Base-by-base conservation (phyloP, 768 basidiomycete species). In the Galerina marginata region DNA sequence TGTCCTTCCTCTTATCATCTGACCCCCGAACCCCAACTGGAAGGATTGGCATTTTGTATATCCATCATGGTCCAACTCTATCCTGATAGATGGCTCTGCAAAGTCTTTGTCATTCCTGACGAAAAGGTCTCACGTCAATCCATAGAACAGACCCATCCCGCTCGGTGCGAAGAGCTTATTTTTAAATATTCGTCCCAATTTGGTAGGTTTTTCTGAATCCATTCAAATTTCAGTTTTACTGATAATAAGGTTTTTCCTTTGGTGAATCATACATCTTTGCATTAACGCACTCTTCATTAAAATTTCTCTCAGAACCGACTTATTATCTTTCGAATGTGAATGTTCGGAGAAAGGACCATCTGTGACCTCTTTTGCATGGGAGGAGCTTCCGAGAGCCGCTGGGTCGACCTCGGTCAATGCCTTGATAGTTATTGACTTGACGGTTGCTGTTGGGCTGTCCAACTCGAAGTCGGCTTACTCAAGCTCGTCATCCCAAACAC, bases 81-180 rank as follows among this genome's bases (percentile, higher is more conserved):
- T 62, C 60, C 47, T 64, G 67, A 65, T 64, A 51, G 58, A 59
- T 62, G 54, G 58, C 46, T 42, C 25, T 52, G 26, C 52, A 59
- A 51, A 9, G 45, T 25, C 38, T 33, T 63, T 57, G 59, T 45
- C 51, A 39, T 50, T n/a, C 25, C 29, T 23, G 50, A 6, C 42
- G 26, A 47, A 33, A 39, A 4, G 40, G 58, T 65, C 63, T 54
- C 63, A 64, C 59, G 59, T 56, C 56, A 56, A 47, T 26, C 36
- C 51, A 46, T 56, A 37, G 54, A 46, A 52, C 43, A 52, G 49
- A 49, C 50, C 50, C 23, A 36, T 50, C 20, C 26, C 38, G 26
- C 40, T 60, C 64, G 55, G 56, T 42, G 53, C 25, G 44, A 46
- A 29, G 6, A 37, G 38, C 37, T 47, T 51, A 60, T 59, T 46